phyloP scores from a whole-genome alignment of 179 eudicot genomes.

The Spergularia azorica region DNA sequence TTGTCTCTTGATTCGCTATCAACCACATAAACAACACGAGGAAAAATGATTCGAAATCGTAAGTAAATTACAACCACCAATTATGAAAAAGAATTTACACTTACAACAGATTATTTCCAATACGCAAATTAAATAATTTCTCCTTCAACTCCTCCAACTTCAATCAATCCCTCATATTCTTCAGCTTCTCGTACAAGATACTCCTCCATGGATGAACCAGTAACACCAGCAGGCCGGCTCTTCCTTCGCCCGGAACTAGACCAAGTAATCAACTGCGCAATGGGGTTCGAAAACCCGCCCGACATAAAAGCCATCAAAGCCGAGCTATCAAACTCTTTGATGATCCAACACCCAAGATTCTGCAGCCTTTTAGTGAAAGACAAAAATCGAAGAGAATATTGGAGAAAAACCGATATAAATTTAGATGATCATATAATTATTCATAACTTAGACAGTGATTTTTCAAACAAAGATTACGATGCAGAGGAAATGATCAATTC shows the following conservation, averaged over 20 bases:
- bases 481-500: conserved; percentile 20
- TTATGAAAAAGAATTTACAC: too few species aligned
- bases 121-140: too few species aligned
- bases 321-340: conserved; percentile 36
- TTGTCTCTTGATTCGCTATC: too few species aligned
- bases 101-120: too few species aligned
- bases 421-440: conserved; percentile 38
- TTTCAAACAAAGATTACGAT: not conserved
- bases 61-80: too few species aligned
- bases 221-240: conserved; percentile 64
- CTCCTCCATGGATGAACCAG: conserved; percentile 40
- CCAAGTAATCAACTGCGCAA: conserved; percentile 52
- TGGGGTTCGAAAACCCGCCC: conserved; percentile 42
- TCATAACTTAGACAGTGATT: not conserved
- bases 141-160: too few species aligned
- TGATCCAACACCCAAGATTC: conserved; percentile 66
- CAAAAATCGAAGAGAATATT: conserved; percentile 36
- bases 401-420: conserved; percentile 28
- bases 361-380: conserved; percentile 51
- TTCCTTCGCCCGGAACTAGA: conserved; percentile 50
- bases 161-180: too few species aligned
- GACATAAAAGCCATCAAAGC: conserved; percentile 34
- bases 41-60: too few species aligned
- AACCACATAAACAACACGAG: too few species aligned
- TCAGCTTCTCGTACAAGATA: not conserved